Base-by-base conservation (phyloP, 2,329 filamentous ascomycete species). In the Xylariaceae sp. region DNA sequence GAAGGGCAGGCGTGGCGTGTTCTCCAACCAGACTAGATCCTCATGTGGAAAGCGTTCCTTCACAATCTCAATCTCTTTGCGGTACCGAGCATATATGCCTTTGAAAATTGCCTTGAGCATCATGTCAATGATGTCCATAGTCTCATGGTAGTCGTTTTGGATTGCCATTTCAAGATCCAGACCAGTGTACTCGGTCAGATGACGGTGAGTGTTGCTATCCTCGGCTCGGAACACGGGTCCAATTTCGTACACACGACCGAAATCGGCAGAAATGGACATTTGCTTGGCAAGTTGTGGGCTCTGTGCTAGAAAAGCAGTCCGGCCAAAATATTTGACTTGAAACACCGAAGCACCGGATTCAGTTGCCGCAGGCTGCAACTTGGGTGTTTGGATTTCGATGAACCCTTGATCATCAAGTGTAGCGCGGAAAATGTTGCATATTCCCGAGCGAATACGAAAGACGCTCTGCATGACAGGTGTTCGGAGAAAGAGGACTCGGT, bases 91-190 rank as follows among this genome's bases (percentile, higher is more conserved):
- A 66, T 92, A 90, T 47, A 93, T 75, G 16, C 83, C 85, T 55
- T 80, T 79, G 73, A 90, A 86, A 45, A 96, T 90, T 50, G 80
- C 76, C 75, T 96, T 96, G 69, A 97, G 84, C 54, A 89, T 86
- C 13, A 80, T 78, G 65, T 97, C 92, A 43, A 97, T 81, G 10
- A 89, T 78, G 36, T 84, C 77, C 31, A 97, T 80, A 46, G 92
- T 88, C 71, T 97, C 92, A 64, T 96, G 87, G 68, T 97, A 96
- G 69, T 95, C 87, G 62, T 89, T 84, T 45, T 91, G 87, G 57
- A 97, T 90, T 3, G 86, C 81, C 93, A 97, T 97, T 67, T 97
- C 92, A 16, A 97, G 71, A 78, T 97, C 92, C 31, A 97, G 77
- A 50, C 92, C 92, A 5, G 91, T 97, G 68, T 95, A 97, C 69